Percentiles rank a stretch among this genome's conserved stretches.
Evolutionary conservation across 176 grass and related monocot genomes (phyloP).

Genomic region (Musa schizocarpa): DNA sequence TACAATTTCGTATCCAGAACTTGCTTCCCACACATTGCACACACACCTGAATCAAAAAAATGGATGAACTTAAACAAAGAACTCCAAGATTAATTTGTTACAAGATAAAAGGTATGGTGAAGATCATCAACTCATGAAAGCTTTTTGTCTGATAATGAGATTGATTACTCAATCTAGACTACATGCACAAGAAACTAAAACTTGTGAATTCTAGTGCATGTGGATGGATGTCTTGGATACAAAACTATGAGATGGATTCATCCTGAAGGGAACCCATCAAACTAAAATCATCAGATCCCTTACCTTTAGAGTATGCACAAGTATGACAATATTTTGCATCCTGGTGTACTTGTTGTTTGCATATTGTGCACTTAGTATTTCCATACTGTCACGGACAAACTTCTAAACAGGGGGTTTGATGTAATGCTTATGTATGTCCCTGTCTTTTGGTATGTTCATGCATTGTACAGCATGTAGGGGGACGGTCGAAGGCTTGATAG

Average conservation of each 20-base stretch:
- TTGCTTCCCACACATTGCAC: constrained; percentile 96
- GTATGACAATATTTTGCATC: constrained; percentile 97
- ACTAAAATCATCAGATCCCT: constrained; percentile 6
- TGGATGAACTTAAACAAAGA: background rate
- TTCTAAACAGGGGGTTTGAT: too few species aligned
- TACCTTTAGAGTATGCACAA: constrained; percentile 95
- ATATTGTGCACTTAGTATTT: constrained; percentile 79
- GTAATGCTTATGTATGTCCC: too few species aligned
- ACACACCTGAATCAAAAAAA: constrained; percentile 44
- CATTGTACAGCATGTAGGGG: too few species aligned
- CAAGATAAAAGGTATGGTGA: background rate
- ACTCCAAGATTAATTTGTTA: background rate
- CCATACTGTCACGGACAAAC: too few species aligned
- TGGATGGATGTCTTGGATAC: background rate
- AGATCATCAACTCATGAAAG: too few species aligned
- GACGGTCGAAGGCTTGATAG: too few species aligned
- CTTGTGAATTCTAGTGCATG: background rate
- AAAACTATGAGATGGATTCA: background rate
- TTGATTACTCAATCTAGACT: too few species aligned
- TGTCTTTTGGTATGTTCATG: too few species aligned
- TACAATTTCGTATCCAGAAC: constrained; percentile 90
- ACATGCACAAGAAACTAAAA: too few species aligned
- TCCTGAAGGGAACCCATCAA: background rate
- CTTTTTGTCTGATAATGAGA: too few species aligned
- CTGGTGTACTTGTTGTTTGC: constrained; percentile 98